Percentiles rank a stretch among this genome's conserved stretches.
Conservation (phyloP, 2,329 filamentous ascomycete species). For the Neophaeococcomyces aloes region DNA sequence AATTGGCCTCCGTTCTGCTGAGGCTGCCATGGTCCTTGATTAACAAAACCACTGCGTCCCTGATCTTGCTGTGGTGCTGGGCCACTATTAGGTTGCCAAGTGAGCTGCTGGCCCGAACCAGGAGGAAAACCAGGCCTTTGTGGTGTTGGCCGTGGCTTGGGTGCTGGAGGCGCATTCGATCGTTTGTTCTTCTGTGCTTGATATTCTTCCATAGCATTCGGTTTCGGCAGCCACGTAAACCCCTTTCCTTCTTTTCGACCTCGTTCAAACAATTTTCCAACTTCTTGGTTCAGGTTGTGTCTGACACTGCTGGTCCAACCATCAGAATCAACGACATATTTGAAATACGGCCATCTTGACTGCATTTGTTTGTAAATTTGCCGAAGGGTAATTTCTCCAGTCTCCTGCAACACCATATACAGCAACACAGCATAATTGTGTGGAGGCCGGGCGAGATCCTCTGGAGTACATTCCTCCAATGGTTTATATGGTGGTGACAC, state of each 20-base stretch:
- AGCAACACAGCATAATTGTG: conserved; percentile 55
- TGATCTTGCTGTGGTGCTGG: background rate
- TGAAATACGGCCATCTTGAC: conserved; percentile 51
- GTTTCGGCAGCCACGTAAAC: conserved; percentile 52
- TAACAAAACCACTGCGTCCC: conserved; percentile 2
- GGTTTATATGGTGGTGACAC: conserved; percentile 53
- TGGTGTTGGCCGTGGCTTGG: conserved; percentile 17
- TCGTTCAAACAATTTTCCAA: conserved; percentile 46
- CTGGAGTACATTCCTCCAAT: conserved; percentile 49
- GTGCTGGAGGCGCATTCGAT: conserved; percentile 15
- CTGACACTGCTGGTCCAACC: conserved; percentile 59
- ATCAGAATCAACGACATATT: conserved; percentile 52
- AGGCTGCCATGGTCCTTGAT: conserved; percentile 4
- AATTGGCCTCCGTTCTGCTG: background rate
- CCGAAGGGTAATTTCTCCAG: conserved; percentile 50
- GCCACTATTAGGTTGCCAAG: conserved; percentile 1
- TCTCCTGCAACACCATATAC: conserved; percentile 47
- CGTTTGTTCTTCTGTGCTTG: conserved; percentile 10
- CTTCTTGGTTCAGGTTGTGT: conserved; percentile 51
- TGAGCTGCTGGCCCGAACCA: conserved; percentile 5
- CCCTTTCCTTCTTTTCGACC: conserved; percentile 53
- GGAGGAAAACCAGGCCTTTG: conserved; percentile 6
- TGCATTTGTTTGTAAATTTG: conserved; percentile 57
- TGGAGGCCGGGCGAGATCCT: conserved; percentile 52
- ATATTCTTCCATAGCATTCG: conserved; percentile 23